phyloP scores from a whole-genome alignment of 2,329 filamentous ascomycete genomes.

The Trichoderma simmonsii region DNA sequence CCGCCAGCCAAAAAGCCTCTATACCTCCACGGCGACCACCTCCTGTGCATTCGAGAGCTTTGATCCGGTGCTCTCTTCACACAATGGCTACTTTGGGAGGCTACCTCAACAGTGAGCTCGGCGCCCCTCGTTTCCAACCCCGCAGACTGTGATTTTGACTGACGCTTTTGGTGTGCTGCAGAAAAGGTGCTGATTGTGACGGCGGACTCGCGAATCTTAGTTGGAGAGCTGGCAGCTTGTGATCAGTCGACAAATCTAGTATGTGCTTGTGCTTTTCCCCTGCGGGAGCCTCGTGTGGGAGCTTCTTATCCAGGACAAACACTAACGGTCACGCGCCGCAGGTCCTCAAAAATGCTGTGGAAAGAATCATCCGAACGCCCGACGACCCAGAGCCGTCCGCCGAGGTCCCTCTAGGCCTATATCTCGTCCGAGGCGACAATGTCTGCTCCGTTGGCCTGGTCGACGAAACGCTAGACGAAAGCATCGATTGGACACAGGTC shows the following conservation, averaged over 20 bases:
- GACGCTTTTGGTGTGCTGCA: constrained; percentile 36
- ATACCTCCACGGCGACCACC: neutral
- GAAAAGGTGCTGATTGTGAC: constrained; percentile 92
- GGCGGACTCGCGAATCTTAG: constrained; percentile 81
- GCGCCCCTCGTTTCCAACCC: neutral
- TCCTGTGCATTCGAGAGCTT: neutral
- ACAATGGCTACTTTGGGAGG: constrained; percentile 45
- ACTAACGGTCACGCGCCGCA: constrained; percentile 30
- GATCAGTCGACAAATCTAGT: constrained; percentile 91
- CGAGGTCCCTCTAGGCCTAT: constrained; percentile 80
- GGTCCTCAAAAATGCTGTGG: constrained; percentile 78
- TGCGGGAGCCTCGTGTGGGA: neutral
- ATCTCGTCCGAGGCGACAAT: constrained; percentile 90
- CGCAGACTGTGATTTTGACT: constrained; percentile 9
- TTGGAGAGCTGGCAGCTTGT: constrained; percentile 78
- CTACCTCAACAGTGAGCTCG: constrained; percentile 44
- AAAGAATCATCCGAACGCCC: constrained; percentile 82
- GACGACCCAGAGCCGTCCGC: constrained; percentile 80
- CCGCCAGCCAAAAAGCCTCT: neutral
- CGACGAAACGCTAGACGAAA: constrained; percentile 82
- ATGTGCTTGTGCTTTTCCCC: constrained; percentile 17
- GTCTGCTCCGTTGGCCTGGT: constrained; percentile 87
- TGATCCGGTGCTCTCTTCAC: neutral
- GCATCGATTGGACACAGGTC: constrained; percentile 91
- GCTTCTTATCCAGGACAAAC: neutral